Evolutionary conservation across 345 rosid genomes (phyloP).

Genomic region (Populus alba): DNA sequence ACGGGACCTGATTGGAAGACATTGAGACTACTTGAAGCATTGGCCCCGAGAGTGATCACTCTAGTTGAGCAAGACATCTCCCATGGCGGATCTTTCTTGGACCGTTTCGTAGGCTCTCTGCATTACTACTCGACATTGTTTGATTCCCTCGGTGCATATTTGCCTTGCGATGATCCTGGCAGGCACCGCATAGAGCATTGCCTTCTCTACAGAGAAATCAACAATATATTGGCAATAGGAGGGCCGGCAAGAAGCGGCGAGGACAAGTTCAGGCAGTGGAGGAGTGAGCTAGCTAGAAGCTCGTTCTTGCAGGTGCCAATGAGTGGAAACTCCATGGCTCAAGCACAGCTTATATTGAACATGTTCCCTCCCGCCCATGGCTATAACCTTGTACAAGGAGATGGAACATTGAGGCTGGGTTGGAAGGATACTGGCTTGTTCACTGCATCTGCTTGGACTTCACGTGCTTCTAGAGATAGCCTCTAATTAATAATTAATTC

Average conservation of each 20-base stretch:
- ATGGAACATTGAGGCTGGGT: constrained; percentile 61
- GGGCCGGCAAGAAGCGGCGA: constrained; percentile 70
- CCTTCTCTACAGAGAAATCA: constrained; percentile 50
- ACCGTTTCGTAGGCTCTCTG: constrained; percentile 62
- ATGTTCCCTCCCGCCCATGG: constrained; percentile 65
- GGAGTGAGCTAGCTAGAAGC: constrained; percentile 34
- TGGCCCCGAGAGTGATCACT: constrained; percentile 48
- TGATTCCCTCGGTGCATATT: constrained; percentile 55
- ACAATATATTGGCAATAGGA: constrained; percentile 62
- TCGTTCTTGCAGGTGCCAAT: constrained; percentile 46
- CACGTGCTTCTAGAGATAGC: constrained; percentile 32
- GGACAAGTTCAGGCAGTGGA: constrained; percentile 58
- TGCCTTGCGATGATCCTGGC: constrained; percentile 36
- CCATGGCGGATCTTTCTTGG: constrained; percentile 53
- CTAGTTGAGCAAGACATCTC: constrained; percentile 60
- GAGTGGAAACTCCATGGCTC: constrained; percentile 66
- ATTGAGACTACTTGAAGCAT: constrained; percentile 43
- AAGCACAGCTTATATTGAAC: constrained; percentile 63
- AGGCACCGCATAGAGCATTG: constrained; percentile 51
- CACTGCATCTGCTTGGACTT: constrained; percentile 71
- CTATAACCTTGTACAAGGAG: constrained; percentile 55
- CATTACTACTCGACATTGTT: constrained; percentile 62
- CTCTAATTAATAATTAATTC: not conserved
- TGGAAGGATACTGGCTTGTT: constrained; percentile 66
- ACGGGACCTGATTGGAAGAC: constrained; percentile 60